Evolutionary conservation across 2,329 filamentous ascomycete species (phyloP).

Genomic region (Dactylellina sp.): DNA sequence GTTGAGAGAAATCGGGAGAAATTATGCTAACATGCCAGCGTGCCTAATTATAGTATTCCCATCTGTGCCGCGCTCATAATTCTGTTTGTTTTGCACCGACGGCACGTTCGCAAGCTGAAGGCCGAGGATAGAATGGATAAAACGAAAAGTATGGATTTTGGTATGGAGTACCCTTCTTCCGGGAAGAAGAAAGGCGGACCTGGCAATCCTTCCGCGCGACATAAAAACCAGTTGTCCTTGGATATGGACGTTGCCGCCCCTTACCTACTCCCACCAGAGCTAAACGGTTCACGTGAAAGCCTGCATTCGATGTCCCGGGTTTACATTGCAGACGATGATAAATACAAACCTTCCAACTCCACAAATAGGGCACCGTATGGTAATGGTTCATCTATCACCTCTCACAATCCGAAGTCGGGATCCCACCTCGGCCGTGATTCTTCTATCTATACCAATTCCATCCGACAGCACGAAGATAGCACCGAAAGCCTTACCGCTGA

Average conservation of each 20-base stretch:
- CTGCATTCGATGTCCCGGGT: conserved; percentile 85
- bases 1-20: neutral
- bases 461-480: conserved; percentile 58
- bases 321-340: conserved; percentile 80
- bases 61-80: conserved; percentile 75
- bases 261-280: conserved; percentile 87
- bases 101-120: conserved; percentile 77
- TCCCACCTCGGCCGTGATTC: conserved; percentile 55
- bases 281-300: conserved; percentile 84
- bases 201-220: conserved; percentile 58
- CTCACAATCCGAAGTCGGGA: conserved; percentile 16
- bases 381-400: conserved; percentile 36
- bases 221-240: conserved; percentile 71
- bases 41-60: conserved; percentile 73
- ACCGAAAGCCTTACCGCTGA: conserved; percentile 55
- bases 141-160: conserved; percentile 92
- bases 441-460: conserved; percentile 59
- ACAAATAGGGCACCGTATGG: conserved; percentile 41
- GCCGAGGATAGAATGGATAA: conserved; percentile 86
- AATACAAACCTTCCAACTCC: conserved; percentile 74
- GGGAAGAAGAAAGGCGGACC: conserved; percentile 65
- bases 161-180: conserved; percentile 71
- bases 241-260: conserved; percentile 82
- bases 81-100: conserved; percentile 81
- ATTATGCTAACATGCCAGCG: neutral